These are phyloP conservation scores for Coemansia sp. DNA, from an alignment of 192 early-diverging fungal species.

Conservation along the genomic window DNA sequence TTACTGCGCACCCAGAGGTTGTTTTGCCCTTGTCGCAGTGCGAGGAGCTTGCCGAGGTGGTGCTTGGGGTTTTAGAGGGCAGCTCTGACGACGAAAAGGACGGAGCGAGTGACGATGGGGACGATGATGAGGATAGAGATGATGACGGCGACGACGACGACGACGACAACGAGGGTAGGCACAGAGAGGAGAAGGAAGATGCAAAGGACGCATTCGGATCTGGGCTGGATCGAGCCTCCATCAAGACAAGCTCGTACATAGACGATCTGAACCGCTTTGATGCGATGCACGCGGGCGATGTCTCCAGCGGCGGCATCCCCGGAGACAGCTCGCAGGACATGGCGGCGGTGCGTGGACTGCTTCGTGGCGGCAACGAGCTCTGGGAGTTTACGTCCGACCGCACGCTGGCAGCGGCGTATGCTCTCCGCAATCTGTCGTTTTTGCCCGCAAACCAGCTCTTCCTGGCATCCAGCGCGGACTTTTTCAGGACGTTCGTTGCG, in stretches of 20 bases:
- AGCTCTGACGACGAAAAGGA: constrained; percentile 7
- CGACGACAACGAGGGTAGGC: neutral
- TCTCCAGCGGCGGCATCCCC: constrained; percentile 25
- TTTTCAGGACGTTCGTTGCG: constrained; percentile 23
- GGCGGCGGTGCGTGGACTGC: constrained; percentile 35
- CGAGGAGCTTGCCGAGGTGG: constrained; percentile 64
- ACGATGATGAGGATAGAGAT: neutral
- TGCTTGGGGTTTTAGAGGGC: constrained; percentile 61
- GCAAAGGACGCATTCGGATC: neutral
- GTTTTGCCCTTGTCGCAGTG: constrained; percentile 57
- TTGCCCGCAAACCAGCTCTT: constrained; percentile 43
- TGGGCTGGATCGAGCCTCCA: neutral
- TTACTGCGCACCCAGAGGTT: constrained; percentile 56
- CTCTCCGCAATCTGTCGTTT: constrained; percentile 48
- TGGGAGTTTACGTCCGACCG: constrained; percentile 52
- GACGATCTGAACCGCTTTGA: constrained; percentile 30
- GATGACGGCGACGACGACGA: neutral
- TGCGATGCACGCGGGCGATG: constrained; percentile 12
- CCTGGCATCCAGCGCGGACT: constrained; percentile 33
- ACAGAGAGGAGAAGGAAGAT: neutral
- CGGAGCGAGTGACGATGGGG: neutral
- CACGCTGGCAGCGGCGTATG: constrained; percentile 39
- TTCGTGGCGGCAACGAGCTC: constrained; percentile 34
- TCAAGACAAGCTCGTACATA: constrained; percentile 15
- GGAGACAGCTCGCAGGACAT: constrained; percentile 46